phyloP scores from a whole-genome alignment of 2,329 filamentous ascomycete species.

The Microdochium nivale region DNA sequence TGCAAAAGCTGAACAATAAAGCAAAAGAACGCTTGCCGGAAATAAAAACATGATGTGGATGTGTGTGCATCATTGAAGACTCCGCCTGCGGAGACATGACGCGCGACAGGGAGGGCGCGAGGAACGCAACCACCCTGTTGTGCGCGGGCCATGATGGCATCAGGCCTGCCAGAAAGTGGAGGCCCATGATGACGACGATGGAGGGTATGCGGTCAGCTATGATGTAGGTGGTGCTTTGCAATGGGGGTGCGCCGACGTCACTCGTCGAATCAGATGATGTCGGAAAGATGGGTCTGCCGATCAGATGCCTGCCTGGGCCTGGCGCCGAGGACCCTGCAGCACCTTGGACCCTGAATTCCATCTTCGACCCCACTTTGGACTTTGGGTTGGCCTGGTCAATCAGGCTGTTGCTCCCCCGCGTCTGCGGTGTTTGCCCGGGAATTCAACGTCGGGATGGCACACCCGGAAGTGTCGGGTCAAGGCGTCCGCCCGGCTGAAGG shows the following conservation, averaged over 20 bases:
- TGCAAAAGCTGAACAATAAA: no score
- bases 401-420: slow-evolving; percentile 12
- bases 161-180: not conserved
- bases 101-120: not conserved
- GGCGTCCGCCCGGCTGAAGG: slow-evolving; percentile 90
- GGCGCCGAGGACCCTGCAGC: slow-evolving; percentile 1
- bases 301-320: not conserved
- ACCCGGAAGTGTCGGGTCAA: slow-evolving; percentile 91
- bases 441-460: slow-evolving; percentile 81
- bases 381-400: slow-evolving; percentile 6
- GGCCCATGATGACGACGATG: not conserved
- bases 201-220: not conserved
- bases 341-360: slow-evolving; percentile 11
- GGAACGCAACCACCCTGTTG: not conserved
- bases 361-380: slow-evolving; percentile 5
- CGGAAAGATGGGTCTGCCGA: not conserved
- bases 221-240: not conserved
- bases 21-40: not conserved
- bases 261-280: not conserved
- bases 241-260: not conserved
- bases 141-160: not conserved
- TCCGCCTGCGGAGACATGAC: not conserved
- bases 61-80: not conserved
- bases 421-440: slow-evolving; percentile 54
- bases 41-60: not conserved